Evolutionary conservation across 805 yeast genomes (phyloP).

Genomic region (Candida parachauliodes): DNA sequence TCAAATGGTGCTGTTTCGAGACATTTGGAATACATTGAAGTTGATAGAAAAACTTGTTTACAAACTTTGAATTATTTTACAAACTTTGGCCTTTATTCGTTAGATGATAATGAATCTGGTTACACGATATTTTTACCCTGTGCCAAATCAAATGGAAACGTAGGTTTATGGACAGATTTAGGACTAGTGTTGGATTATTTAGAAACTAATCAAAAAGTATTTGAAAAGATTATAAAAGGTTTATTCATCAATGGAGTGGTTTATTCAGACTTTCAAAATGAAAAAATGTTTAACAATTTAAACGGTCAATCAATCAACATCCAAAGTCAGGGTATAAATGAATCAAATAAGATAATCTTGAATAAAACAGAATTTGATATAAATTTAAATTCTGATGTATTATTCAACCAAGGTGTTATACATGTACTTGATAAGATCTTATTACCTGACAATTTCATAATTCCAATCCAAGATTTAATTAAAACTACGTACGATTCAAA

Average conservation of each 20-base stretch:
- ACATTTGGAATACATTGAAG: conserved; percentile 24
- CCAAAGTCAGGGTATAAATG: conserved; percentile 8
- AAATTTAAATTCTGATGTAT: conserved; percentile 54
- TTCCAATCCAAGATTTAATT: conserved; percentile 56
- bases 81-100: conserved; percentile 47
- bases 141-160: conserved; percentile 4
- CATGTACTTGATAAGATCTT: conserved; percentile 60
- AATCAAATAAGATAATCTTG: conserved; percentile 22
- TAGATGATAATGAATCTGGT: conserved; percentile 53
- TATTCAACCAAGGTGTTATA: conserved; percentile 81
- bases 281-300: conserved; percentile 16
- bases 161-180: conserved; percentile 58
- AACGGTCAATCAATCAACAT: conserved; percentile 27
- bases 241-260: conserved; percentile 59
- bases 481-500: conserved; percentile 44
- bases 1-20: conserved; percentile 28
- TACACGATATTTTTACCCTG: conserved; percentile 80
- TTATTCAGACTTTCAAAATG: conserved; percentile 54
- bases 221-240: conserved; percentile 53
- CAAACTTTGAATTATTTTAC: conserved; percentile 58
- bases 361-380: conserved; percentile 32
- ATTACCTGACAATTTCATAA: conserved; percentile 53
- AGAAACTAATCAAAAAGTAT: conserved; percentile 45
- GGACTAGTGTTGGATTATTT: conserved; percentile 61
- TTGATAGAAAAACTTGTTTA: conserved; percentile 51